Percentiles rank a stretch among this genome's conserved stretches.
Evolutionary conservation across 179 eudicot species (phyloP).

Genomic region (Beta corolliflora): DNA sequence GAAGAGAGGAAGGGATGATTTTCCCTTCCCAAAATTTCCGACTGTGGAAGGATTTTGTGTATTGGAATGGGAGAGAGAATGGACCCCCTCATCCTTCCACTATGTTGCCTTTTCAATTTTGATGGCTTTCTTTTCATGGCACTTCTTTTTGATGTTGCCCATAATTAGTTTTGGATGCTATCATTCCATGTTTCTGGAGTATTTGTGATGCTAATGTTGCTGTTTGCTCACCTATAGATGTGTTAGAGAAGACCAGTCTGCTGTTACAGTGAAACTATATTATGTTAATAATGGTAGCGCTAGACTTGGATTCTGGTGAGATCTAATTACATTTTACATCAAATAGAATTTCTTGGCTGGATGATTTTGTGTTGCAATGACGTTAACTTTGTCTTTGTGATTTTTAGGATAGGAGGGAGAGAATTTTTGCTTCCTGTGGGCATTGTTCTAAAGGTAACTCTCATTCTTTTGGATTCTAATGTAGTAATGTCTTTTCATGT

Average conservation of each 20-base stretch:
- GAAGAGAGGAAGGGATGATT: no score
- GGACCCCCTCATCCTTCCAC: neutral
- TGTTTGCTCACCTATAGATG: conserved; percentile 52
- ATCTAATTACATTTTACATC: conserved; percentile 5
- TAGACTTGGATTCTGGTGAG: conserved; percentile 96
- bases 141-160: neutral
- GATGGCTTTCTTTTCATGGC: no score
- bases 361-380: conserved; percentile 5
- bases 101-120: neutral
- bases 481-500: neutral
- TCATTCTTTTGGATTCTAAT: conserved; percentile 1
- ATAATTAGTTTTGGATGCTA: neutral
- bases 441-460: conserved; percentile 70
- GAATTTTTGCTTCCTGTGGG: conserved; percentile 96
- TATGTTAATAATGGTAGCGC: conserved; percentile 97
- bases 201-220: neutral
- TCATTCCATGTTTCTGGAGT: neutral
- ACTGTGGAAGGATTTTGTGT: no score
- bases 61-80: no score
- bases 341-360: neutral
- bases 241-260: conserved; percentile 91
- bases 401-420: conserved; percentile 75
- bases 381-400: conserved; percentile 15
- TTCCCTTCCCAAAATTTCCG: no score
- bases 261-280: conserved; percentile 73